Base-by-base conservation (phyloP, 2,329 filamentous ascomycete genomes). In the Colletotrichum trifolii region DNA sequence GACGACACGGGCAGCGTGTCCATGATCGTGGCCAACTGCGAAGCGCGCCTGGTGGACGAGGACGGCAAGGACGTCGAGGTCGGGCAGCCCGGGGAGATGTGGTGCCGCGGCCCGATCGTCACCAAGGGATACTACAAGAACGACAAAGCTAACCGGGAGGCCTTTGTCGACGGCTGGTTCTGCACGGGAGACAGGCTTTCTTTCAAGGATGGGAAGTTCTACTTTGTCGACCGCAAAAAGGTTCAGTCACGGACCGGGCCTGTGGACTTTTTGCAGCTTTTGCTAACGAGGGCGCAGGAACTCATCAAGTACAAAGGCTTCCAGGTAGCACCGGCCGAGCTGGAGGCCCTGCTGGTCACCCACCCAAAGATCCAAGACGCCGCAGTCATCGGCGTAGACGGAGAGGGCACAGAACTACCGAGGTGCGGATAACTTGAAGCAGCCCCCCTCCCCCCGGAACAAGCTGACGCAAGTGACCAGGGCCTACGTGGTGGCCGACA, bases 171-270 rank as follows among this genome's bases (percentile, higher is more conserved):
- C 25, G 80, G 78, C 4, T 96, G 90, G 82, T 94, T 95, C 82
- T 90, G 90, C 71, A 94, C 92, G 0, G 93, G 92, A 0, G 93
- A 96, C 71, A 86, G 95, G 4, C 90, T 92, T 0, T 86, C 89
- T 65, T 87, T 92, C 74, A 89, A 94, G 68, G 78, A 84, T 45
- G 83, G 91, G 13, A 87, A 89, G 54, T 90, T 94, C 70, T 93
- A 87, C 78, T 92, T 96, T 69, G 93, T 93, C 0, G 93, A 96
- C 72, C 87, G 92, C 11, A 89, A 92, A 64, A 94, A 93, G 82
- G 87, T 75, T 59, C 67, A 68, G 3, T 6, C 9, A 33, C 17
- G 8, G n/a, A 5, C 8, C 8, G 10, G 36, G 2, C 2, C 12
- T 47, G 33, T 5, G 25, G 5, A 4, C 8, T 33, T n/a, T 25